Evolutionary conservation across 164 flowering plant genomes (phyloP).

Genomic region (Pachysandra terminalis): DNA sequence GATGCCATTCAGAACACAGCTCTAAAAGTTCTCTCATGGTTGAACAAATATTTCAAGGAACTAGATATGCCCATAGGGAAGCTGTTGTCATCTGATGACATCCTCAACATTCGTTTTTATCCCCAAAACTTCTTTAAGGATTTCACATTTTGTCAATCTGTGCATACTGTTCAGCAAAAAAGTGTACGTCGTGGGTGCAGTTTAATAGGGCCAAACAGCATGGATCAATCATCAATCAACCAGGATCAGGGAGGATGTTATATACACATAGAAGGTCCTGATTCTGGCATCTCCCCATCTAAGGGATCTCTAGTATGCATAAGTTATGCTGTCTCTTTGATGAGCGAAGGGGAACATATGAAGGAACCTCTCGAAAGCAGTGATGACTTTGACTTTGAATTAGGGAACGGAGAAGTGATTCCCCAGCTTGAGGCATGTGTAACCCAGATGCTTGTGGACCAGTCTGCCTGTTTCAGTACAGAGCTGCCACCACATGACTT

Average conservation of each 20-base stretch:
- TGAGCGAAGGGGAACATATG: slow-evolving; percentile 31
- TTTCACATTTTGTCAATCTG: slow-evolving; percentile 30
- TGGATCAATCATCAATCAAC: slow-evolving; percentile 6
- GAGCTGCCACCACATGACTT: slow-evolving; percentile 46
- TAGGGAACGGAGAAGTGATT: slow-evolving; percentile 67
- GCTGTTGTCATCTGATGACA: slow-evolving; percentile 27
- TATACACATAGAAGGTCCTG: slow-evolving; percentile 44
- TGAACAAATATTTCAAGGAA: slow-evolving; percentile 47
- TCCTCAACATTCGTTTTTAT: slow-evolving; percentile 31
- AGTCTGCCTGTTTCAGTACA: slow-evolving; percentile 48
- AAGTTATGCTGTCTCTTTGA: slow-evolving; percentile 52
- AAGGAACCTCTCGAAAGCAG: slow-evolving; percentile 62
- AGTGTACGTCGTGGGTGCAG: slow-evolving; percentile 20
- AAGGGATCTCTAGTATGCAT: slow-evolving; percentile 62
- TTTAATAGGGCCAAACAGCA: slow-evolving; percentile 8
- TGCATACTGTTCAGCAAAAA: slow-evolving; percentile 26
- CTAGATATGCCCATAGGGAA: slow-evolving; percentile 40
- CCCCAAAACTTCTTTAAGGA: slow-evolving; percentile 33
- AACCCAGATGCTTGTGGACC: slow-evolving; percentile 66
- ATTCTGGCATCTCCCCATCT: slow-evolving; percentile 50
- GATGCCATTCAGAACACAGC: slow-evolving; percentile 74
- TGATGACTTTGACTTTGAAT: slow-evolving; percentile 88
- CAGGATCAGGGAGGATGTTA: slow-evolving; percentile 23
- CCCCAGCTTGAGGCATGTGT: slow-evolving; percentile 64
- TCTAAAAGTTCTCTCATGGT: slow-evolving; percentile 64